Percentiles rank a stretch among this genome's conserved stretches.
Evolutionary conservation across 2,329 filamentous ascomycete species (phyloP).

Genomic region (Verticillium tricorpus): DNA sequence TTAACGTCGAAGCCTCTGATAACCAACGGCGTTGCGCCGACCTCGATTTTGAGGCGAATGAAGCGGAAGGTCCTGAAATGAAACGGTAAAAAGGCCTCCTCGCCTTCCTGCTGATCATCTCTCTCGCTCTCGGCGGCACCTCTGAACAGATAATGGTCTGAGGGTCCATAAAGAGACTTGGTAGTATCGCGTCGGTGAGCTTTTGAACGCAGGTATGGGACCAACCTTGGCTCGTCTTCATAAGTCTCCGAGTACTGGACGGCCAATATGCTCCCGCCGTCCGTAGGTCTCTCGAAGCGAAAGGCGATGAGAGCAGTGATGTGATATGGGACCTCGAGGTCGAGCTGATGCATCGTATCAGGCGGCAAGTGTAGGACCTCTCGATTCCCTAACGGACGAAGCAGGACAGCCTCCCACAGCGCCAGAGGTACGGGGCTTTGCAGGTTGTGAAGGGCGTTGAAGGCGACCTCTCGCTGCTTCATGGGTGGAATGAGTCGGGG

Average conservation of each 20-base stretch:
- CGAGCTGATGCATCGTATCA: not conserved
- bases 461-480: not conserved
- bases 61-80: constrained; percentile 14
- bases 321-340: not conserved
- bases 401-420: too few species aligned
- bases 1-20: constrained; percentile 7
- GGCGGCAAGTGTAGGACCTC: not conserved
- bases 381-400: not conserved
- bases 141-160: not conserved
- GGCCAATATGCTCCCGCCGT: not conserved
- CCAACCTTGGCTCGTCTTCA: constrained; percentile 2
- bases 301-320: not conserved
- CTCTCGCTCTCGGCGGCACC: not conserved
- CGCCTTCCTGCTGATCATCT: not conserved
- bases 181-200: not conserved
- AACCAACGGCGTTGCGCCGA: not conserved
- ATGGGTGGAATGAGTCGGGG: not conserved
- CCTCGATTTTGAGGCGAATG: constrained; percentile 6
- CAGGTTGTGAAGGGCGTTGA: not conserved
- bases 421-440: not conserved
- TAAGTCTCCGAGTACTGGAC: constrained; percentile 4
- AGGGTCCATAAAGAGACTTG: constrained; percentile 2
- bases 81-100: constrained; percentile 9
- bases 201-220: constrained; percentile 1
- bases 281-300: not conserved